Conservation (phyloP, 2,329 filamentous ascomycete species). For the Plenodomus biglobosus region DNA sequence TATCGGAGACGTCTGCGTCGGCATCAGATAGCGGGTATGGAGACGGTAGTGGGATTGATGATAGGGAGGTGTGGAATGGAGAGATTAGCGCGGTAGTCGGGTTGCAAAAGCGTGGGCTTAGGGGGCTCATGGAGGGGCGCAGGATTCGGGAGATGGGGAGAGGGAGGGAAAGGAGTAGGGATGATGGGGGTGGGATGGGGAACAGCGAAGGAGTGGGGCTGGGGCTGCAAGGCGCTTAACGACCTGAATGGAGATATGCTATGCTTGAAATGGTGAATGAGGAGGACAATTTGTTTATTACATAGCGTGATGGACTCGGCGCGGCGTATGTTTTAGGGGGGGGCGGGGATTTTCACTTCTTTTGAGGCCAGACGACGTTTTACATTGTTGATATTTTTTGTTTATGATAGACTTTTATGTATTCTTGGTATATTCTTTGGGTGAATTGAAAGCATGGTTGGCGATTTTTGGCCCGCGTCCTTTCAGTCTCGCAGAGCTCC, state of each 20-base stretch:
- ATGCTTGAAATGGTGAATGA: not conserved
- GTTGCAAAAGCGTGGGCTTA: constrained; percentile 86
- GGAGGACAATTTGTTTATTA: constrained; percentile 6
- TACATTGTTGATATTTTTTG: not conserved
- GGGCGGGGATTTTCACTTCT: constrained; percentile 1
- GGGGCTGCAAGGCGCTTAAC: constrained; percentile 27
- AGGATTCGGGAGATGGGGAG: constrained; percentile 73
- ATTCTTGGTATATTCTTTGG: not conserved
- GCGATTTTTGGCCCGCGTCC: too few species aligned
- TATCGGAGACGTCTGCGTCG: constrained; percentile 33
- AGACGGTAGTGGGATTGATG: constrained; percentile 38
- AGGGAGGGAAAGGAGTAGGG: constrained; percentile 36
- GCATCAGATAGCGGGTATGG: constrained; percentile 39
- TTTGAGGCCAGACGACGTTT: not conserved
- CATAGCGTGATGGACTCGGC: constrained; percentile 13
- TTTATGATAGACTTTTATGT: not conserved
- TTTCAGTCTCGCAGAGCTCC: too few species aligned
- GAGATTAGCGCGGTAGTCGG: constrained; percentile 89
- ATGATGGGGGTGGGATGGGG: constrained; percentile 21
- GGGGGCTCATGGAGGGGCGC: constrained; percentile 92
- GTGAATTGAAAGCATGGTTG: too few species aligned
- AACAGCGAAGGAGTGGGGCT: constrained; percentile 33
- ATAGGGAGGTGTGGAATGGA: constrained; percentile 73
- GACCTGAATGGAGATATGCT: not conserved
- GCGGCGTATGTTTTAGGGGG: constrained; percentile 1